A percentile compares a stretch with the other conserved stretches of the same genome.
Evolutionary conservation across 768 basidiomycete genomes (phyloP).

Genomic region (Mycena pura): DNA sequence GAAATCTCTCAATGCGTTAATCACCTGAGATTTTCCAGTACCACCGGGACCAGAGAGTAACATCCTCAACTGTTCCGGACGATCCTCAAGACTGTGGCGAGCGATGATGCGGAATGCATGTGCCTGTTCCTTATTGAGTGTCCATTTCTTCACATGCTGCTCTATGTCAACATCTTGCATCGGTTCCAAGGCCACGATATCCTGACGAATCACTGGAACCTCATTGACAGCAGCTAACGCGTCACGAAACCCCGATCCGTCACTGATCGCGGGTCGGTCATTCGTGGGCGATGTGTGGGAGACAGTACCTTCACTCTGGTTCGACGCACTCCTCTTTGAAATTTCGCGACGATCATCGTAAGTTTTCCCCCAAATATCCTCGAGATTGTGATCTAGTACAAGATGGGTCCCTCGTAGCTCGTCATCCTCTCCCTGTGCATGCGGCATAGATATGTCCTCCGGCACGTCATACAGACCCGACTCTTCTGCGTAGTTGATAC

Average conservation of each 20-base stretch:
- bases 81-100: slow-evolving; percentile 27
- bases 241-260: slow-evolving; percentile 7
- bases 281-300: too few relatives aligned
- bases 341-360: slow-evolving; percentile 15
- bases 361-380: slow-evolving; percentile 13
- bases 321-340: slow-evolving; percentile 10
- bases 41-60: slow-evolving; percentile 47
- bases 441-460: too few relatives aligned
- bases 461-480: not conserved
- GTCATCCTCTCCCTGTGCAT: too few relatives aligned
- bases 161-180: slow-evolving; percentile 21
- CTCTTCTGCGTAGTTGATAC: slow-evolving; percentile 2
- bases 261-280: too few relatives aligned
- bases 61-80: slow-evolving; percentile 37
- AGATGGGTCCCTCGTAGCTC: too few relatives aligned
- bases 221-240: not conserved
- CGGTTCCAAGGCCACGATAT: not conserved
- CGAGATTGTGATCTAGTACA: not conserved
- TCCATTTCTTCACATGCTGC: slow-evolving; percentile 30
- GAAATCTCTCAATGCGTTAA: slow-evolving; percentile 41
- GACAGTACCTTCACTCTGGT: too few relatives aligned
- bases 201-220: not conserved
- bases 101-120: slow-evolving; percentile 40
- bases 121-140: slow-evolving; percentile 42
- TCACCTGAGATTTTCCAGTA: slow-evolving; percentile 51